Evolutionary conservation across 2,329 filamentous ascomycete genomes (phyloP), one percentile per base, ranked within the genome.

Genomic region (Aspergillus fischeri): DNA sequence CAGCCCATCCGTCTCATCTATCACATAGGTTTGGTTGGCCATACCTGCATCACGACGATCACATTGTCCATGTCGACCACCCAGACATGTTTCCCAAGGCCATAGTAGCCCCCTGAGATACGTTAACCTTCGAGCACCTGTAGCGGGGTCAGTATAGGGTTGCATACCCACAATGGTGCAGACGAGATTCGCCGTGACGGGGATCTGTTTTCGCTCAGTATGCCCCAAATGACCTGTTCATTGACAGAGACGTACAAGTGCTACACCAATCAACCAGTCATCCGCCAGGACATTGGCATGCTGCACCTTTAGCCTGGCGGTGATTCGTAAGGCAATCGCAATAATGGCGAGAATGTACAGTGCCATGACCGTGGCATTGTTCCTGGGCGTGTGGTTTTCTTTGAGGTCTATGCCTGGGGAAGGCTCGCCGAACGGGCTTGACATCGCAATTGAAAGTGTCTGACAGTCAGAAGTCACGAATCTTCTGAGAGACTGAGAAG

Each of bases 1-100:
- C 25, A 21, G 8, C 2, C 10, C 21, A 45, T 21, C 10, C 42
- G 6, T 10, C 6, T 21, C n/a, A 45, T 8, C 14, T 24, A 11
- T 21, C 4, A 9, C 29, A 10, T 9, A 11, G 1, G 10, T 45
- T 8, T 21, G 20, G 7, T 4, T 38, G 5, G 17, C 8, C 44
- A 20, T 45, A 57, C 59, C 35, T 58, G 58, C 53, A 62, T 58
- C 49, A 51, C 52, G 24, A 50, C 52, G 1, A 60, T 9, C 17
- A 60, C 57, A 29, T 64, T 56, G 14, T 57, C 17, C 3, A 51
- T n/a, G 0, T 49, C 42, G 6, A 63, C 58, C 1, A 58, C 62
- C 62, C 62, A 64, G 17, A 63, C 49, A 24, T 64, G 62, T 48
- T 55, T 63, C 3, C 62, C 62, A 5, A 63, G 52, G 1, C 62